phyloP scores from a whole-genome alignment of 768 basidiomycete genomes.

The Lentinula sp. region DNA sequence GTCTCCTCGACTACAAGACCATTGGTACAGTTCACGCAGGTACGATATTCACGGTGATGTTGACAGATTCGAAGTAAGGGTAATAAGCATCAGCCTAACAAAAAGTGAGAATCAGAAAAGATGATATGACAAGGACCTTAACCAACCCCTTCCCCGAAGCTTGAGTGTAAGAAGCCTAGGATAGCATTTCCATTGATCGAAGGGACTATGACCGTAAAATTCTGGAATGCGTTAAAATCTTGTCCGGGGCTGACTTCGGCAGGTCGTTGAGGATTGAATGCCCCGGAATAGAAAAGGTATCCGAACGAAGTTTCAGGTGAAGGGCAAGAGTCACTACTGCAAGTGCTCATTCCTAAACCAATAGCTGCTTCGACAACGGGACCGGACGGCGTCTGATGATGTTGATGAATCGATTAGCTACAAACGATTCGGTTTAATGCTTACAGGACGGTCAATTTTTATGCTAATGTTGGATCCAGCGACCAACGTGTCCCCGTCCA shows the following conservation, averaged over 20 bases:
- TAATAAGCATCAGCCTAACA: neutral
- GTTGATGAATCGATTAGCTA: neutral
- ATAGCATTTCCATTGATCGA: neutral
- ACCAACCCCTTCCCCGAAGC: slow-evolving; percentile 2
- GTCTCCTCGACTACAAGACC: no score
- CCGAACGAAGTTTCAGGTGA: neutral
- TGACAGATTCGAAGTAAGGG: slow-evolving; percentile 1
- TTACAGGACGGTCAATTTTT: slow-evolving; percentile 1
- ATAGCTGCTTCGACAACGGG: neutral
- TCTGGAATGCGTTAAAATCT: slow-evolving; percentile 1
- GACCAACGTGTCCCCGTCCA: neutral
- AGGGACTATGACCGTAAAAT: neutral
- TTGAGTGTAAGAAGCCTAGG: slow-evolving; percentile 1
- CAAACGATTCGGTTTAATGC: neutral
- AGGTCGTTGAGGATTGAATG: neutral
- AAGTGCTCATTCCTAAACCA: neutral
- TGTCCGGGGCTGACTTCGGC: neutral
- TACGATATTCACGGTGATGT: neutral
- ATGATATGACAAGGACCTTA: neutral
- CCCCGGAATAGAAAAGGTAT: neutral
- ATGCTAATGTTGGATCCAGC: slow-evolving; percentile 1
- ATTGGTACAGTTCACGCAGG: neutral
- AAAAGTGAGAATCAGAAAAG: neutral
- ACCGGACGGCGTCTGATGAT: neutral
- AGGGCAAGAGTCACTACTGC: neutral